Percentiles rank a stretch among this genome's conserved stretches.
Conservation (phyloP, 1,139 yeast species). For the Hemisphaericaspora lyxosophila region DNA sequence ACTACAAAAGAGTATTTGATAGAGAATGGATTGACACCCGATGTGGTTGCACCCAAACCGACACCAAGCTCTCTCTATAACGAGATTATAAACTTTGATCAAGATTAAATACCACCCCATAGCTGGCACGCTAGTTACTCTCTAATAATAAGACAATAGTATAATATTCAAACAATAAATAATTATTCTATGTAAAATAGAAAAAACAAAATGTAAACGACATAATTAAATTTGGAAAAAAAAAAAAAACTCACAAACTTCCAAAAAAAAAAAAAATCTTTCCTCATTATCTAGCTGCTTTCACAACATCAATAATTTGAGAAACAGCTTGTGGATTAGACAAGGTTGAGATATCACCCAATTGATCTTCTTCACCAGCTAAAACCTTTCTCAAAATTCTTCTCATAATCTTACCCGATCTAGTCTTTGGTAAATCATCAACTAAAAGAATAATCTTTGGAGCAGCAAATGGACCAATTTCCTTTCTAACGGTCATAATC, state of each 20-base stretch:
- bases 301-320: constrained; percentile 63
- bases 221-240: neutral
- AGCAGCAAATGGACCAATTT: constrained; percentile 83
- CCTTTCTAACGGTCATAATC: constrained; percentile 70
- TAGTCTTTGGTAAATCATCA: constrained; percentile 78
- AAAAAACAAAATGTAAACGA: constrained; percentile 1
- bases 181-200: constrained; percentile 1
- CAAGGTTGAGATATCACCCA: constrained; percentile 77
- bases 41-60: constrained; percentile 71
- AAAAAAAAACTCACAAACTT: neutral
- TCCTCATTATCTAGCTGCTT: constrained; percentile 22
- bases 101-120: too few species aligned
- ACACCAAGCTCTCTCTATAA: constrained; percentile 59
- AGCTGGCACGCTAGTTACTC: neutral
- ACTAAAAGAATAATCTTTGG: constrained; percentile 71
- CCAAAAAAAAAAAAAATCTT: neutral
- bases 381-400: constrained; percentile 74
- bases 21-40: constrained; percentile 53
- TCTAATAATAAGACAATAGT: neutral
- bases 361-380: constrained; percentile 76
- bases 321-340: constrained; percentile 71
- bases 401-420: constrained; percentile 85
- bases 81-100: constrained; percentile 25
- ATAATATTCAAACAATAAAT: constrained; percentile 5
- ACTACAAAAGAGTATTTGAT: constrained; percentile 72